A percentile compares a stretch with the other conserved stretches of the same genome.
These are phyloP conservation scores for Cordia subcordata DNA, from an alignment of 257 asterid genomes.

Conservation along the genomic window DNA sequence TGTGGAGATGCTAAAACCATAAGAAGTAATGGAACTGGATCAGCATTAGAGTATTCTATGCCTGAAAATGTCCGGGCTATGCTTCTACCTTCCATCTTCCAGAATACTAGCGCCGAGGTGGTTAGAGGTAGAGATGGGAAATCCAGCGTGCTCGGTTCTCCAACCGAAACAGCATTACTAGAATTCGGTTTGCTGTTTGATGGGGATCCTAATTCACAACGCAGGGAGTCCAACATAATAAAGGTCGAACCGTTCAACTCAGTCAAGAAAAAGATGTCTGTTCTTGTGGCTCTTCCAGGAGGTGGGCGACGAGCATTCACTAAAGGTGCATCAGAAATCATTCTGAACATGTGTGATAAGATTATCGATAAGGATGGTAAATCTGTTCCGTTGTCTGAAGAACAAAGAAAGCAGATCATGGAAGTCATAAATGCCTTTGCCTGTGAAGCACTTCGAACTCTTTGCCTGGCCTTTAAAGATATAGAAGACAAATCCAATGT, in stretches of 20 bases:
- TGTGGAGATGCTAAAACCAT: constrained; percentile 47
- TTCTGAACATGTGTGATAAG: constrained; percentile 55
- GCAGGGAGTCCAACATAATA: constrained; percentile 29
- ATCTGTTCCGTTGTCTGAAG: constrained; percentile 38
- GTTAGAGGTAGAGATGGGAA: constrained; percentile 51
- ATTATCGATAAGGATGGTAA: constrained; percentile 45
- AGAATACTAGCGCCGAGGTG: constrained; percentile 66
- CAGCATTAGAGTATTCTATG: constrained; percentile 20
- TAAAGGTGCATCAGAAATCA: constrained; percentile 72
- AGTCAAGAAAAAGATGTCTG: constrained; percentile 69
- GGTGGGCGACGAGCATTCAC: constrained; percentile 41
- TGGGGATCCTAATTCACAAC: constrained; percentile 25
- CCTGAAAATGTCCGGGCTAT: constrained; percentile 30
- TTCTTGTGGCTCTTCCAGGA: constrained; percentile 45
- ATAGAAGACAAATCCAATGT: constrained; percentile 18
- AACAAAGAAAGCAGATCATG: constrained; percentile 35
- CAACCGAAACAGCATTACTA: constrained; percentile 73
- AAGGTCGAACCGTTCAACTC: constrained; percentile 74
- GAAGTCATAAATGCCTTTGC: constrained; percentile 50
- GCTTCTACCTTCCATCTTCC: constrained; percentile 47
- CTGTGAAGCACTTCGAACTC: constrained; percentile 62
- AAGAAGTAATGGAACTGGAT: constrained; percentile 21
- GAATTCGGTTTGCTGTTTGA: constrained; percentile 49
- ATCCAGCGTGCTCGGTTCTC: constrained; percentile 56
- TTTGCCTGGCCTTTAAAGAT: constrained; percentile 62